A percentile compares a stretch with the other conserved stretches of the same genome.
Conservation (phyloP, 805 yeast species). For the Middelhovenomyces tepae region DNA sequence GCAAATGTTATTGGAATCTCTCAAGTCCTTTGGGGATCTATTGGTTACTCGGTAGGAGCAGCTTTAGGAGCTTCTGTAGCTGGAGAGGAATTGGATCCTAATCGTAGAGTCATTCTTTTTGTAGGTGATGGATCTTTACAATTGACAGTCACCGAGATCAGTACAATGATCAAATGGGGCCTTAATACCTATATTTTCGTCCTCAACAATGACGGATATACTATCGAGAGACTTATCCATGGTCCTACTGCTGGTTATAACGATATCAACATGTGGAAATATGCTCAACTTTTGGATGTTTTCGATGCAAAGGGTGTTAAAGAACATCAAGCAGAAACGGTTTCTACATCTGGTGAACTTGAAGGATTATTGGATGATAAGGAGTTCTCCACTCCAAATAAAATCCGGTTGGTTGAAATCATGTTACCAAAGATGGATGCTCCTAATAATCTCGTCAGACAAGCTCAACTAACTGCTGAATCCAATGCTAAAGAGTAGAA, state of each 20-base stretch:
- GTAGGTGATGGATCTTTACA: conserved; percentile 67
- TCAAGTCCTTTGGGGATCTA: conserved; percentile 59
- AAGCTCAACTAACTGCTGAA: conserved; percentile 53
- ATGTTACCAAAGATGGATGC: conserved; percentile 55
- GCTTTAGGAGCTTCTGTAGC: conserved; percentile 56
- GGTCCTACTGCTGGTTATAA: conserved; percentile 48
- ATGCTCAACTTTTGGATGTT: conserved; percentile 35
- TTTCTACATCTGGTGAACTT: conserved; percentile 42
- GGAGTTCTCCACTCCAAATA: conserved; percentile 34
- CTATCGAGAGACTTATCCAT: conserved; percentile 55
- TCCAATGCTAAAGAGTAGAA: conserved; percentile 27
- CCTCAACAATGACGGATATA: conserved; percentile 58
- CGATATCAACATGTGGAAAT: conserved; percentile 57
- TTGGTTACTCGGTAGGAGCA: conserved; percentile 59
- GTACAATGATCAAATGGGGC: conserved; percentile 47
- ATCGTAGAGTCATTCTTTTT: conserved; percentile 46
- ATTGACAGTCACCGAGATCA: conserved; percentile 55
- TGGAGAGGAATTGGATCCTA: conserved; percentile 38
- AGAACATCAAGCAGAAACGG: conserved; percentile 32
- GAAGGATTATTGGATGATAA: conserved; percentile 33
- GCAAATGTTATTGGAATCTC: conserved; percentile 43
- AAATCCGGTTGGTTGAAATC: conserved; percentile 47
- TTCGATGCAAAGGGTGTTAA: conserved; percentile 58
- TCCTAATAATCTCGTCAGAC: conserved; percentile 52
- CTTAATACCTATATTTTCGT: conserved; percentile 50